Evolutionary conservation across 768 basidiomycete genomes (phyloP), one percentile per base, ranked within the genome.

Genomic region (Tricholoma saponaceum): DNA sequence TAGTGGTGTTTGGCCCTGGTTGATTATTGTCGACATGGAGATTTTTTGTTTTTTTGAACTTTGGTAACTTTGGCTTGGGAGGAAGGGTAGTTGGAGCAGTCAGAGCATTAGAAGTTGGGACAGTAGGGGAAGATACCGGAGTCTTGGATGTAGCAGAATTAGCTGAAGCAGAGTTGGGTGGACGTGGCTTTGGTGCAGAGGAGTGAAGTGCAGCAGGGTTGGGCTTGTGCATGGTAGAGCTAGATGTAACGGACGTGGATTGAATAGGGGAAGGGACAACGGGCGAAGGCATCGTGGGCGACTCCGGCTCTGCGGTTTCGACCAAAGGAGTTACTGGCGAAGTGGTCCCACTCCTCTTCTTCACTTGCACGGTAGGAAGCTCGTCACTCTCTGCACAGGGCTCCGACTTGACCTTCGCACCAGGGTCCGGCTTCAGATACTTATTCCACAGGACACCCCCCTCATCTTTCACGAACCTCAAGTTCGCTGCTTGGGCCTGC

Each of bases 401-500:
- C 32, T 67, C 66, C 9, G 50, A 51, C 25, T 61, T 55, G 14
- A 58, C 49, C 32, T 30, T 18, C 30, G 32, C 4, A 18, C 28
- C 18, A 44, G n/a, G 18, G 23, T 46, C 18, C 53, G 62, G 22
- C 39, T 60, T 49, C 58, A 61, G 32, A 58, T 63, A 39, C 39
- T 51, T 53, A 37, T 66, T 61, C 61, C 59, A 53, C 13, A 56
- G n/a, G 37, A 60, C 54, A 16, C 51, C 61, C 35, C 62, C 62
- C 4, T 55, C 61, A 14, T 69, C 60, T 37, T 66, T 59, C 4
- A 69, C 62, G 30, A 58, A 61, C 4, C 69, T 66, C 28, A 71
- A 44, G 59, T 73, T 73, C 35, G 63, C 61, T 18, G 64, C 61
- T 52, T 71, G 70, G 4, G 67, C 67, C 59, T 68, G 67, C n/a